Conservation (phyloP, 2,329 filamentous ascomycete species). For the Xylogone sp. region DNA sequence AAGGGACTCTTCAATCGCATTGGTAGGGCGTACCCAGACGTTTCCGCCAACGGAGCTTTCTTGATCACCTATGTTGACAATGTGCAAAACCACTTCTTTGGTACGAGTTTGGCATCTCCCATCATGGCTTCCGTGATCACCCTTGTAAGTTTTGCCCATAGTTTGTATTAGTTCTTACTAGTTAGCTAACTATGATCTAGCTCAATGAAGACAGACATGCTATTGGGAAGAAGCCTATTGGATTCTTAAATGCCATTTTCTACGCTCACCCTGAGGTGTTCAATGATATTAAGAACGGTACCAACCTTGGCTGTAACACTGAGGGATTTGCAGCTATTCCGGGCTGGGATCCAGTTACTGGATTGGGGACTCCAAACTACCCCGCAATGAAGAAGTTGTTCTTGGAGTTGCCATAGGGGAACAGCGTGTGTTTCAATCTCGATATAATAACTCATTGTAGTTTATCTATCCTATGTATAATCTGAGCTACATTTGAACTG, state of each 20-base stretch:
- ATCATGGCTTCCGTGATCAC: constrained; percentile 18
- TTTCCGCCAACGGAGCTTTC: constrained; percentile 19
- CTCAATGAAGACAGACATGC: constrained; percentile 38
- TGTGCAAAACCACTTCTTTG: constrained; percentile 11
- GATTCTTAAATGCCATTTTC: constrained; percentile 39
- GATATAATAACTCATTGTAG: no score
- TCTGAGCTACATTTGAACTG: no score
- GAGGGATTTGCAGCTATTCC: constrained; percentile 31
- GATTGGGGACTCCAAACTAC: constrained; percentile 22
- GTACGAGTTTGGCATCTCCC: constrained; percentile 17
- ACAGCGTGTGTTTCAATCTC: no score
- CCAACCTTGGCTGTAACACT: constrained; percentile 24
- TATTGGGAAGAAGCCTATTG: constrained; percentile 34
- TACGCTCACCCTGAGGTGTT: constrained; percentile 22
- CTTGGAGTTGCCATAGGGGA: constrained; percentile 18
- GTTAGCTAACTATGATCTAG: constrained; percentile 34
- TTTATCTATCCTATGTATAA: no score
- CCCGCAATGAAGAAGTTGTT: constrained; percentile 21
- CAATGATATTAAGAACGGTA: constrained; percentile 30
- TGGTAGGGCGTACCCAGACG: constrained; percentile 48
- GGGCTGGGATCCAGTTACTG: constrained; percentile 22
- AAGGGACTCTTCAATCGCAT: constrained; percentile 27
- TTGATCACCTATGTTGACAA: neutral
- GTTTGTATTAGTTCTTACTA: constrained; percentile 5
- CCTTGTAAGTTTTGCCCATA: constrained; percentile 6